phyloP scores from a whole-genome alignment of 2,329 filamentous ascomycete species.

The Colletotrichum paranaense region DNA sequence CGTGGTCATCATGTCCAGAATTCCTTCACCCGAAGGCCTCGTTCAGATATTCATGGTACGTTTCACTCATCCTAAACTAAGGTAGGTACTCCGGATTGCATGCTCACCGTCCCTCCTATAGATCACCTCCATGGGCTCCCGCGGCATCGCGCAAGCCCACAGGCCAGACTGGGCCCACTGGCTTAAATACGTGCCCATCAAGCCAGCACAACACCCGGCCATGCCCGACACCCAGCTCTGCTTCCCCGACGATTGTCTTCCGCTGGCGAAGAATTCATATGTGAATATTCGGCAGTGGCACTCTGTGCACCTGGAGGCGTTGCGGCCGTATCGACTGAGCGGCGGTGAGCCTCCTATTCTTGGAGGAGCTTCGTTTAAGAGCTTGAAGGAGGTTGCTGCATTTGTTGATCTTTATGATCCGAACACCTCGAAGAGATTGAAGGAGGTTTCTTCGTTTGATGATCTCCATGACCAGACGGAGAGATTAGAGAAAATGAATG shows the following conservation, averaged over 20 bases:
- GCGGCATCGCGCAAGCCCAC: neutral
- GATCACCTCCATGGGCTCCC: neutral
- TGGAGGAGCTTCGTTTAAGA: neutral
- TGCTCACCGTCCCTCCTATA: no score
- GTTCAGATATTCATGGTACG: neutral
- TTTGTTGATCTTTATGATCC: neutral
- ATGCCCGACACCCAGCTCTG: neutral
- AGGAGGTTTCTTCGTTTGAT: neutral
- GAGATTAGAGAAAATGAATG: neutral
- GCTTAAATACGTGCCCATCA: neutral
- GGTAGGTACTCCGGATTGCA: no score
- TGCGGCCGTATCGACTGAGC: neutral
- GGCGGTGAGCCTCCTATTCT: neutral
- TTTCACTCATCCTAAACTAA: no score
- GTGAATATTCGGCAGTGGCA: neutral
- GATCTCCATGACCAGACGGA: fast-evolving
- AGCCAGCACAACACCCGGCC: neutral
- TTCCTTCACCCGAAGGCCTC: neutral
- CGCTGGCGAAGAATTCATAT: neutral
- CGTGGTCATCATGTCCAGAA: neutral
- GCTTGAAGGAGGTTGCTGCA: neutral
- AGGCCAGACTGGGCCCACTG: neutral
- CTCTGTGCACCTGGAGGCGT: neutral
- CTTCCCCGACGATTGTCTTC: neutral
- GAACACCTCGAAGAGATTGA: neutral